Base-by-base conservation (phyloP, 108 stramenopile genomes). In the Ochromonas danica region DNA sequence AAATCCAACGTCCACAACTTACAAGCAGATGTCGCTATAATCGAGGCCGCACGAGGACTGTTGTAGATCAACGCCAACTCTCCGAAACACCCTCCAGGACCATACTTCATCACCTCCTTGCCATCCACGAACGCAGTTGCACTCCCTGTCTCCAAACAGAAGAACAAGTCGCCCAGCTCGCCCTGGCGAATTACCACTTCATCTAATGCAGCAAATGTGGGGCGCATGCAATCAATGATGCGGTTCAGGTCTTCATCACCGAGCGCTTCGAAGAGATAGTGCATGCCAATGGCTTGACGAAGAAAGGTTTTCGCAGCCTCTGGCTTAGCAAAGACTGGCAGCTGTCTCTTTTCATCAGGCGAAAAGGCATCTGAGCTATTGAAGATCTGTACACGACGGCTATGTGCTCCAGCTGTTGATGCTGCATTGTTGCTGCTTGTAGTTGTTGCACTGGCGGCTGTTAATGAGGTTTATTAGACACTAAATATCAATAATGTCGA, bases 31-130 rank as follows among this genome's bases (percentile, higher is more conserved):
- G 63, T 31, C 17, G 87, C 82, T 0, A 39, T 71, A 36, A 89
- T 79, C 2, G 89, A 87, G 30, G 89, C 89, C 45, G 88, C 88
- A 22, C 89, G 71, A 57, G 88, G 82, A 80, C 83, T 85, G 67
- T 87, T 86, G 83, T 89, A 89, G 71, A 89, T 88, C 22, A 89
- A 80, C 10, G 85, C 84, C 22, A 89, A 86, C 85, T 89, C 89
- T 10, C 89, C 89, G 43, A 89, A 89, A 40, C 81, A 1, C 14
- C 70, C 85, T 36, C 85, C 84, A 40, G 85, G 71, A 0, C 62
- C 81, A 33, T 86, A 82, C 33, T 27, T 41, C 14, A 33, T 36
- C 0, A 82, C 81, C 38, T 80, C 43, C 25, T 71, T 43, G 3
- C 81, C 83, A 39, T 81, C 40, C 27, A 84, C 81, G 51, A 51